Conservation (phyloP, 1,284 basidiomycete genomes). For the Gymnopus androsaceus region DNA sequence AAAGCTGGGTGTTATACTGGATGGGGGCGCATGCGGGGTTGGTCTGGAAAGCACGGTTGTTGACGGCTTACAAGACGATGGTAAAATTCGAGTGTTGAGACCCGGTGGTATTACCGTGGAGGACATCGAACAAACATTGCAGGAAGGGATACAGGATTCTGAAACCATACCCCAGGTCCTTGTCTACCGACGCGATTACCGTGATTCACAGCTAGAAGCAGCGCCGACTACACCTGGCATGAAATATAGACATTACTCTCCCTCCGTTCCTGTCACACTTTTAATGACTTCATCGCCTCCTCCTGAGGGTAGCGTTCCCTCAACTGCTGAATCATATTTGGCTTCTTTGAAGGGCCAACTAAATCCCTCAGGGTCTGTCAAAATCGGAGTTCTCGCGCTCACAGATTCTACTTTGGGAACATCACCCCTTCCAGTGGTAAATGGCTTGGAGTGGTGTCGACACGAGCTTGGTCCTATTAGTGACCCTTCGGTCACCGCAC, state of each 20-base stretch:
- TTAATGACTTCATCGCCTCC: conserved; percentile 55
- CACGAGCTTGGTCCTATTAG: conserved; percentile 64
- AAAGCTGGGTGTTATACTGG: conserved; percentile 79
- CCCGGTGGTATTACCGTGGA: conserved; percentile 95
- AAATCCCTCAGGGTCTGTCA: conserved; percentile 30
- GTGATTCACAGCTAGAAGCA: conserved; percentile 62
- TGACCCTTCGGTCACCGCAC: conserved; percentile 73
- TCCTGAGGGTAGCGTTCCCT: conserved; percentile 32
- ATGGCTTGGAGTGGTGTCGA: conserved; percentile 51
- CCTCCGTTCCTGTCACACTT: conserved; percentile 80
- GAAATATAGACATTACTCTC: conserved; percentile 99
- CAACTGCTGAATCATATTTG: conserved; percentile 40
- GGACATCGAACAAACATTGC: conserved; percentile 69
- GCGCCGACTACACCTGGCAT: conserved; percentile 97
- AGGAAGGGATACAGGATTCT: conserved; percentile 37
- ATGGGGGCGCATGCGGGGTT: conserved; percentile 90
- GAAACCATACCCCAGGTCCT: conserved; percentile 55
- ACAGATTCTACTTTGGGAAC: conserved; percentile 61
- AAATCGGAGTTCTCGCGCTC: conserved; percentile 72
- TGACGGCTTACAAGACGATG: conserved; percentile 76
- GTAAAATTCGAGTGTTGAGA: conserved; percentile 80
- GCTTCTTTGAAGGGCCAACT: conserved; percentile 36
- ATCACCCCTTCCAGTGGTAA: conserved; percentile 33
- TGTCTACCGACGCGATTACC: conserved; percentile 76
- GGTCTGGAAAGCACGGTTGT: conserved; percentile 97